A percentile compares a stretch with the other conserved stretches of the same genome.
phyloP scores from a whole-genome alignment of 1,284 basidiomycete genomes.

The Ceratobasidium papillatum region DNA sequence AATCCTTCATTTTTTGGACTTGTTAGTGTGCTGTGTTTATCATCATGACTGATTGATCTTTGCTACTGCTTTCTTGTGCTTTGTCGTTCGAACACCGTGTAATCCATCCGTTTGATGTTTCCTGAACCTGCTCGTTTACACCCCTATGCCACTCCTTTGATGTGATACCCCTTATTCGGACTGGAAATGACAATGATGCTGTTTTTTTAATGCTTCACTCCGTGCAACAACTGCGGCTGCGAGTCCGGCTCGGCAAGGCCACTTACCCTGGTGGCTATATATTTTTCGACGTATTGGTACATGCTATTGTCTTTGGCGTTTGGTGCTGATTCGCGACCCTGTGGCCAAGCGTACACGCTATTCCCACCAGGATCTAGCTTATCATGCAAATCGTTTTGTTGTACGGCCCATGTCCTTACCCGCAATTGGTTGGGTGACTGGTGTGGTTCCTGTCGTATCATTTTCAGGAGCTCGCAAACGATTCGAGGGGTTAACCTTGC shows the following conservation, averaged over 20 bases:
- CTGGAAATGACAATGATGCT: background rate
- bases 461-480: no score
- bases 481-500: background rate
- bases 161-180: slow-evolving; percentile 31
- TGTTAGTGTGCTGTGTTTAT: background rate
- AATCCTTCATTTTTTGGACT: slow-evolving; percentile 12
- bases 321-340: slow-evolving; percentile 7
- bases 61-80: slow-evolving; percentile 1
- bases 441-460: background rate
- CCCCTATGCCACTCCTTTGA: slow-evolving; percentile 14
- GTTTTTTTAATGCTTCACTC: background rate
- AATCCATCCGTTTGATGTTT: background rate
- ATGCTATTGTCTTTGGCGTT: background rate
- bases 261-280: background rate
- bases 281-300: background rate
- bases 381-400: background rate
- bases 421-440: background rate
- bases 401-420: background rate
- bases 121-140: background rate
- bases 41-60: background rate
- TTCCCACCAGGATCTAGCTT: slow-evolving; percentile 16
- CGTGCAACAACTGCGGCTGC: background rate
- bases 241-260: background rate
- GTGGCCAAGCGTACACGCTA: slow-evolving; percentile 21
- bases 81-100: slow-evolving; percentile 13